These are phyloP conservation scores for Cryptococcus wingfieldii DNA, from an alignment of 1,284 basidiomycete species.

Conservation along the genomic window DNA sequence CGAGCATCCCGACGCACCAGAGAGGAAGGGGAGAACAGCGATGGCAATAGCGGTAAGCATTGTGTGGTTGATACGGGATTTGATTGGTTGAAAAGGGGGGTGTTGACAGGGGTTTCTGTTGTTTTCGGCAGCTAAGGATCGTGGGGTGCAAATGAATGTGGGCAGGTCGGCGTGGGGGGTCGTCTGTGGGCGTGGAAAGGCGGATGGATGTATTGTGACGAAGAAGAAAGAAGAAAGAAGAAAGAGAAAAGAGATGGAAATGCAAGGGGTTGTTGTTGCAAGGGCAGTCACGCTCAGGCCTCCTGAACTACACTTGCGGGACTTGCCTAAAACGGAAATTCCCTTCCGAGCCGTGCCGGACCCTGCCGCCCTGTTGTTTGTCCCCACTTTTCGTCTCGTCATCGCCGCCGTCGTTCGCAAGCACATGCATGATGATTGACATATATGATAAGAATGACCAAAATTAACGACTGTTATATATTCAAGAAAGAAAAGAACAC, in stretches of 20 bases:
- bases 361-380: not conserved
- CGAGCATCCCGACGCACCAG: slow-evolving; percentile 24
- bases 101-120: not conserved
- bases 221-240: not conserved
- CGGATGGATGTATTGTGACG: not conserved
- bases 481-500: too few relatives aligned
- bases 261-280: too few relatives aligned
- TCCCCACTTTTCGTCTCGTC: not conserved
- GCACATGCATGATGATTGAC: too few relatives aligned
- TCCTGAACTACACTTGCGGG: not conserved
- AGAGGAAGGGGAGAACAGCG: slow-evolving; percentile 34
- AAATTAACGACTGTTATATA: too few relatives aligned
- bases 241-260: not conserved
- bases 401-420: too few relatives aligned
- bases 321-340: not conserved
- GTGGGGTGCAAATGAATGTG: not conserved
- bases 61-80: slow-evolving; percentile 2
- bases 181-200: not conserved
- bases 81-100: not conserved
- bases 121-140: not conserved
- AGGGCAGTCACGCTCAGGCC: too few relatives aligned
- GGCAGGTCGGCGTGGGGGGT: not conserved
- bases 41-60: slow-evolving; percentile 32
- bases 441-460: too few relatives aligned
- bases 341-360: not conserved